Conservation (phyloP, 768 basidiomycete genomes). For the Collybia mongolica region DNA sequence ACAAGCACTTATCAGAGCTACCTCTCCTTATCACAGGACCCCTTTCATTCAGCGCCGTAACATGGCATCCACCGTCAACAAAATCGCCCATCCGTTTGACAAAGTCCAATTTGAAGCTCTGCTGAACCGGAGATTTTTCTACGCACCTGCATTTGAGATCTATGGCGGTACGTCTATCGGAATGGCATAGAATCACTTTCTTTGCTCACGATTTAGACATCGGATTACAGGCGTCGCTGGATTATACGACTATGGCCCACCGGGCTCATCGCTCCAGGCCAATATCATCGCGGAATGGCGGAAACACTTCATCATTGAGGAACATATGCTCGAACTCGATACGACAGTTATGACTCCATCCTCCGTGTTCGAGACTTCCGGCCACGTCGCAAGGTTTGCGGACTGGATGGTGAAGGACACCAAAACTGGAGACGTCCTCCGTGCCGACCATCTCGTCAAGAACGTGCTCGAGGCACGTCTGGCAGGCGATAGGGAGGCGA, state of each 20-base stretch:
- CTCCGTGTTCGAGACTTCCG: slow-evolving; percentile 93
- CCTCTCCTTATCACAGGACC: slow-evolving; percentile 11
- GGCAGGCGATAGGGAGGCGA: slow-evolving; percentile 87
- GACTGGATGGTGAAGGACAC: slow-evolving; percentile 99
- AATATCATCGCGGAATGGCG: slow-evolving; percentile 98
- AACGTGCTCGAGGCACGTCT: slow-evolving; percentile 87
- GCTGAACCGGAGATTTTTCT: slow-evolving; percentile 92
- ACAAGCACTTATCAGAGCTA: slow-evolving; percentile 11
- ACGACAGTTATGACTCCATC: slow-evolving; percentile 97
- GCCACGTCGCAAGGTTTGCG: slow-evolving; percentile 96
- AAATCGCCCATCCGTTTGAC: slow-evolving; percentile 83
- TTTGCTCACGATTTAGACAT: background rate
- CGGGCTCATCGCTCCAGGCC: slow-evolving; percentile 92
- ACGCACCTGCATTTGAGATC: slow-evolving; percentile 97
- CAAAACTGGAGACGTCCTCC: slow-evolving; percentile 93
- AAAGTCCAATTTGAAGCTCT: slow-evolving; percentile 82
- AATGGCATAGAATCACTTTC: too few species aligned
- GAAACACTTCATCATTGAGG: slow-evolving; percentile 97
- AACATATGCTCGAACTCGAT: slow-evolving; percentile 97
- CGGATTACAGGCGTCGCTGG: slow-evolving; percentile 80
- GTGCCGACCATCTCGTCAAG: slow-evolving; percentile 96
- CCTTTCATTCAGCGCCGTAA: slow-evolving; percentile 5
- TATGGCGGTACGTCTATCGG: slow-evolving; percentile 75
- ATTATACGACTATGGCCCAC: slow-evolving; percentile 96
- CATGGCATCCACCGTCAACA: slow-evolving; percentile 54